A percentile compares a stretch with the other conserved stretches of the same genome.
These are phyloP conservation scores for Candida tammaniensis DNA, from an alignment of 805 yeast genomes.

Conservation along the genomic window DNA sequence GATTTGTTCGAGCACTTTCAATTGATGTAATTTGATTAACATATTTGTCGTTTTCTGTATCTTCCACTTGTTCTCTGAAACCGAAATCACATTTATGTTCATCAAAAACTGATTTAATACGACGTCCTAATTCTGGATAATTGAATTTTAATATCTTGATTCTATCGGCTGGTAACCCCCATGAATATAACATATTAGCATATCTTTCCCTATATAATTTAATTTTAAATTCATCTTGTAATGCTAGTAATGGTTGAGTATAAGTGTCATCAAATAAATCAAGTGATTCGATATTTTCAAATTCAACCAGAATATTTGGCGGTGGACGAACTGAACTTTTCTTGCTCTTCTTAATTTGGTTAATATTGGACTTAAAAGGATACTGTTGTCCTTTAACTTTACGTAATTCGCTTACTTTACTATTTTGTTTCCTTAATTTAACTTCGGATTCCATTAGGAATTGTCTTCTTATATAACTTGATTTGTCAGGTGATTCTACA, in stretches of 20 bases:
- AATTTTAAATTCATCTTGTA: constrained; percentile 35
- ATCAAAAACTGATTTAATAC: constrained; percentile 14
- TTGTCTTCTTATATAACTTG: constrained; percentile 7
- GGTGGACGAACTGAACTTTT: constrained; percentile 19
- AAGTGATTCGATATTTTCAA: constrained; percentile 43
- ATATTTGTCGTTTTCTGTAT: constrained; percentile 13
- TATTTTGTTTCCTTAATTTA: neutral
- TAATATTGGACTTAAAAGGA: neutral
- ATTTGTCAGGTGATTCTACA: constrained; percentile 7
- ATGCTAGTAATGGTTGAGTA: constrained; percentile 38
- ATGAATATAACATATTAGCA: constrained; percentile 69
- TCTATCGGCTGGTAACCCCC: constrained; percentile 83
- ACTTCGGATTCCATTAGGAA: constrained; percentile 1
- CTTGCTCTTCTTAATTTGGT: constrained; percentile 7
- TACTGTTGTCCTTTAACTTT: constrained; percentile 4
- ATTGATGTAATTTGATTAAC: constrained; percentile 26
- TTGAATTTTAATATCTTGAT: constrained; percentile 76
- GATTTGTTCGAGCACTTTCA: constrained; percentile 19
- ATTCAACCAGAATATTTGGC: constrained; percentile 41
- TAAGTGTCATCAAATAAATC: constrained; percentile 45
- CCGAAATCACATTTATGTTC: constrained; percentile 37
- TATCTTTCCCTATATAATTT: constrained; percentile 59
- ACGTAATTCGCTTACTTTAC: constrained; percentile 1
- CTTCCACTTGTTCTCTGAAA: constrained; percentile 16
- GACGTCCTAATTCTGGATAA: constrained; percentile 26